A percentile compares a stretch with the other conserved stretches of the same genome.
Evolutionary conservation across 2,329 filamentous ascomycete species (phyloP).

Genomic region (Plectosphaerella sp.): DNA sequence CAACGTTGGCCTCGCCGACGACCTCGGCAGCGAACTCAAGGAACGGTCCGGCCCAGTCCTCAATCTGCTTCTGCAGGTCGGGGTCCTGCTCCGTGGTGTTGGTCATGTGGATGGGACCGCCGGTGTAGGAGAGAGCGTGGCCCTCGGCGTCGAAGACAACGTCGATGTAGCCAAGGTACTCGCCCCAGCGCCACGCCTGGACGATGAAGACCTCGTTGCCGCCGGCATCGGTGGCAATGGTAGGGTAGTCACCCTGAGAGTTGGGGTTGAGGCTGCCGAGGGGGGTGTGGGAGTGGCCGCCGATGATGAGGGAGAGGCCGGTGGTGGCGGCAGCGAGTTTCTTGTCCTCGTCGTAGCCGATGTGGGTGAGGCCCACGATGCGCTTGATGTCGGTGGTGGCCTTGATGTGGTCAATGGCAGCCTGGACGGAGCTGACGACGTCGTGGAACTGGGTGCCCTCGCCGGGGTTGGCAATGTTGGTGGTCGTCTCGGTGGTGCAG

Average conservation of each 20-base stretch:
- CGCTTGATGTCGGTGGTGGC: slow-evolving; percentile 57
- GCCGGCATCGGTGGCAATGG: slow-evolving; percentile 54
- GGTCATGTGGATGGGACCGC: slow-evolving; percentile 59
- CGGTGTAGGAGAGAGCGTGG: slow-evolving; percentile 58
- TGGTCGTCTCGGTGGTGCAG: slow-evolving; percentile 56
- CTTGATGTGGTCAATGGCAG: slow-evolving; percentile 57
- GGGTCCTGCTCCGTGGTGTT: slow-evolving; percentile 55
- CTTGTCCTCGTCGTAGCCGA: slow-evolving; percentile 61
- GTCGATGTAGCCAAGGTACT: slow-evolving; percentile 65
- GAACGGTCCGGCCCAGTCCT: slow-evolving; percentile 56
- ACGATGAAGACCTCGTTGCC: slow-evolving; percentile 67
- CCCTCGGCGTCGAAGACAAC: slow-evolving; percentile 58
- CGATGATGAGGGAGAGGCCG: slow-evolving; percentile 65
- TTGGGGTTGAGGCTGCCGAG: slow-evolving; percentile 53
- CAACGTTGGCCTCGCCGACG: slow-evolving; percentile 49
- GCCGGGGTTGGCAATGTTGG: slow-evolving; percentile 54
- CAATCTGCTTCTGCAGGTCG: slow-evolving; percentile 52
- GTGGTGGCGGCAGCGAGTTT: slow-evolving; percentile 54
- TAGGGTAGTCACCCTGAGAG: slow-evolving; percentile 58
- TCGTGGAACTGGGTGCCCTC: slow-evolving; percentile 54
- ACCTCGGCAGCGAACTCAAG: slow-evolving; percentile 54
- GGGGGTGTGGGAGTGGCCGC: slow-evolving; percentile 56
- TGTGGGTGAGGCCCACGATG: slow-evolving; percentile 63
- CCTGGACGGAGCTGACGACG: slow-evolving; percentile 53
- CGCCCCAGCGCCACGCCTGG: slow-evolving; percentile 64